Evolutionary conservation across 495 filamentous ascomycete species (phyloP).

Genomic region (Parathielavia appendiculata): DNA sequence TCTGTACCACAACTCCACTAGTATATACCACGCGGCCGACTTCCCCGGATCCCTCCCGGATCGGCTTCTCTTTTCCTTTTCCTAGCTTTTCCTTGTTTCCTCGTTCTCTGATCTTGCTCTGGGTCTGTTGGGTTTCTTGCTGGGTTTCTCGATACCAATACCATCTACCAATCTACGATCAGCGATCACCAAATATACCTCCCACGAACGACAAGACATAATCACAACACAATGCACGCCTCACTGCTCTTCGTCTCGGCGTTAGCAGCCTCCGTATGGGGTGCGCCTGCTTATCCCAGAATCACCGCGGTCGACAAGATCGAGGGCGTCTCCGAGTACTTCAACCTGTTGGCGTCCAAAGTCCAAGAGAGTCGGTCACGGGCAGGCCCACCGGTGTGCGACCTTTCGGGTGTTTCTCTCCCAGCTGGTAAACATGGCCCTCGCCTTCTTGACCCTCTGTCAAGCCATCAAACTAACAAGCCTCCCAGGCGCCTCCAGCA

Average conservation of each 20-base stretch:
- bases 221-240: conserved; percentile 38
- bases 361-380: conserved; percentile 38
- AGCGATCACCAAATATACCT: background rate
- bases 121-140: conserved; percentile 31
- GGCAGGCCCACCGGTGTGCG: conserved; percentile 42
- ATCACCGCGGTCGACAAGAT: conserved; percentile 35
- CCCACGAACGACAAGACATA: background rate
- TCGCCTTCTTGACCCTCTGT: conserved; percentile 17
- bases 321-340: conserved; percentile 48
- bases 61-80: conserved; percentile 31
- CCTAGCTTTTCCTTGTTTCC: conserved; percentile 29
- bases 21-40: conserved; percentile 21
- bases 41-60: conserved; percentile 13
- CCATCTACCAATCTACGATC: conserved; percentile 8
- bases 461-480: conserved; percentile 2
- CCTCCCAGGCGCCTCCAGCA: conserved; percentile 36
- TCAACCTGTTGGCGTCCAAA: conserved; percentile 48
- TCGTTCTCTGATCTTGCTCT: conserved; percentile 16
- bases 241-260: conserved; percentile 43
- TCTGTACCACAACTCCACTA: conserved; percentile 12
- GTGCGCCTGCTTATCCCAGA: conserved; percentile 45
- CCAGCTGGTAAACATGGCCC: conserved; percentile 34
- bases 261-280: conserved; percentile 43
- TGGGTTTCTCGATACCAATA: conserved; percentile 26
- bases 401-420: conserved; percentile 46